Evolutionary conservation across 495 filamentous ascomycete genomes (phyloP), one percentile per base, ranked within the genome.

Genomic region (Schizothecium vesticola): DNA sequence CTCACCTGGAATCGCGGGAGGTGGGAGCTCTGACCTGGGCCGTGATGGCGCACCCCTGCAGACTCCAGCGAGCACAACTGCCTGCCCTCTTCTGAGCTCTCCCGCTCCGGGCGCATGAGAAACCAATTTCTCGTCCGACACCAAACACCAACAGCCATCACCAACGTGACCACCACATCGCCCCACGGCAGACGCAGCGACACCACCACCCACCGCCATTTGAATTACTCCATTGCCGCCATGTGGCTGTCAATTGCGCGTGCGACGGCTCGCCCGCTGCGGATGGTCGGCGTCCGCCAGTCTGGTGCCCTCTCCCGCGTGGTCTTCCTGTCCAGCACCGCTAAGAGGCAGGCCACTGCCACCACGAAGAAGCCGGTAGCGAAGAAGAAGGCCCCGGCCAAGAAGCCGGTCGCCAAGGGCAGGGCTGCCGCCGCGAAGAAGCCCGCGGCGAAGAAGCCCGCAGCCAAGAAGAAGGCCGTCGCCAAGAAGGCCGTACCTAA

Each of bases 161-260:
- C 29, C 29, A 11, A 33, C 29, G 0, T 33, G 10, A 12, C 29
- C 29, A 11, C 13, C 10, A 62, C 29, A 22, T 13, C 29, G 36
- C 31, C 23, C 22, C 29, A 16, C 19, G 19, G 16, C 43, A 19
- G 43, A 51, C 43, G 43, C 43, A 51, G 43, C 43, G 19, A 51
- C 43, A n/a, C 43, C 19, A 7, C 43, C 21, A 55, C 5, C 7
- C 31, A 24, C 61, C 36, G 10, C 29, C 33, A 31, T 19, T 63
- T 26, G 61, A 23, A 12, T 61, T n/a, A n/a, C 21, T n/a, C 36
- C 57, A 43, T 57, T 28, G 60, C 56, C 59, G 57, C 66, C 59
- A 79, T 79, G 77, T 73, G 67, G 68, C 71, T 74, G 23, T 16
- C 73, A 65, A 74, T 78, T 69, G 73, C 73, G 51, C 71, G 68